phyloP scores from a whole-genome alignment of 2,329 filamentous ascomycete genomes.

The Xylariales sp. region DNA sequence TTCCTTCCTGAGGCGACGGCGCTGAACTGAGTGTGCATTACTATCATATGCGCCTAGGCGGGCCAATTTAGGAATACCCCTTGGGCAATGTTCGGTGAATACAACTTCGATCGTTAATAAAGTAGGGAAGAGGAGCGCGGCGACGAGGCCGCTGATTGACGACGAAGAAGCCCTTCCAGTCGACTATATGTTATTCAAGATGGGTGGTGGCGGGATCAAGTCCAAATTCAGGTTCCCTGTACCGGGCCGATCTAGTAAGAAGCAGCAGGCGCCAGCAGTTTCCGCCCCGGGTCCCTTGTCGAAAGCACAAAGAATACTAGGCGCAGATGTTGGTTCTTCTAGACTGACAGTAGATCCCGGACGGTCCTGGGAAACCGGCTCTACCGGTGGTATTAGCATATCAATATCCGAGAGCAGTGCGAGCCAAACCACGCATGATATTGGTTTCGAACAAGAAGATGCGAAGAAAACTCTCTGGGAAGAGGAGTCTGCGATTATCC shows the following conservation, averaged over 20 bases:
- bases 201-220: constrained; percentile 51
- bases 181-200: constrained; percentile 40
- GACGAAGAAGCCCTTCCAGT: constrained; percentile 20
- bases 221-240: constrained; percentile 63
- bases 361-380: constrained; percentile 57
- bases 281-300: constrained; percentile 55
- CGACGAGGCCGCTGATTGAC: constrained; percentile 9
- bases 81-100: constrained; percentile 21
- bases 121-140: constrained; percentile 12
- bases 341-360: constrained; percentile 36
- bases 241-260: constrained; percentile 60
- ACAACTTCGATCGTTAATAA: constrained; percentile 13
- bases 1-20: constrained; percentile 8
- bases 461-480: constrained; percentile 55
- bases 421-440: constrained; percentile 49
- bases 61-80: constrained; percentile 7
- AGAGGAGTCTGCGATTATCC: constrained; percentile 61
- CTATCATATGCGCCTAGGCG: constrained; percentile 1
- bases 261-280: constrained; percentile 48
- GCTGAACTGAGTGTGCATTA: constrained; percentile 8
- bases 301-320: constrained; percentile 65
- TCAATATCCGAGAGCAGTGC: constrained; percentile 57
- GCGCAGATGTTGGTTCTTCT: constrained; percentile 56
- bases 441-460: constrained; percentile 44
- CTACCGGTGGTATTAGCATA: constrained; percentile 59